Conservation (phyloP, 805 yeast species). For the Pichia occidentalis region DNA sequence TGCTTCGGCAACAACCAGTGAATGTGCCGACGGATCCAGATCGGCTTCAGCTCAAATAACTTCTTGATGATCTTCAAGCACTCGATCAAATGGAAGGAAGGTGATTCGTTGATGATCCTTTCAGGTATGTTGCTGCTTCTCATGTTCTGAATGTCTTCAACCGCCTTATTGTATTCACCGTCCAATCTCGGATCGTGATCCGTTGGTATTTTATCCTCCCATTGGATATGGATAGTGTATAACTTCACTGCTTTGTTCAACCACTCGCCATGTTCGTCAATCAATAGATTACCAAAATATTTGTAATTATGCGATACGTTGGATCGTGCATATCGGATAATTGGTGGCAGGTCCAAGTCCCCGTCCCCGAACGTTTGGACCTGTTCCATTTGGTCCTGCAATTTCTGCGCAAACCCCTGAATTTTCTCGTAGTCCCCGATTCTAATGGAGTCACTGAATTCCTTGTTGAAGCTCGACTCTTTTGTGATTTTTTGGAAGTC, state of each 20-base stretch:
- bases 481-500: slow-evolving; percentile 76
- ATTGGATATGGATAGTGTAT: slow-evolving; percentile 46
- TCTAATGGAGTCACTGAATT: slow-evolving; percentile 35
- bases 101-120: slow-evolving; percentile 23
- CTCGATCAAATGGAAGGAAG: slow-evolving; percentile 32
- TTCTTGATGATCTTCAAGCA: slow-evolving; percentile 38
- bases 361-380: slow-evolving; percentile 18
- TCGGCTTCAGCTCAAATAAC: slow-evolving; percentile 65
- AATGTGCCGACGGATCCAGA: slow-evolving; percentile 79
- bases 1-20: slow-evolving; percentile 45
- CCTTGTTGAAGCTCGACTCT: slow-evolving; percentile 43
- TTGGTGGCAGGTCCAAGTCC: slow-evolving; percentile 69
- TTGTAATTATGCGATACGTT: slow-evolving; percentile 72
- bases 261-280: slow-evolving; percentile 50
- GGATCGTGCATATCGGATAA: slow-evolving; percentile 73
- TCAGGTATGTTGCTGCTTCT: slow-evolving; percentile 17
- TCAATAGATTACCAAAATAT: slow-evolving; percentile 65
- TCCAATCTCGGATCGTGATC: slow-evolving; percentile 45
- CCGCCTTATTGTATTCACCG: slow-evolving; percentile 35
- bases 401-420: slow-evolving; percentile 31
- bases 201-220: slow-evolving; percentile 42
- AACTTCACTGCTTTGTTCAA: slow-evolving; percentile 42
- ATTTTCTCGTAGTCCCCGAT: slow-evolving; percentile 38
- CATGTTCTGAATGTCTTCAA: slow-evolving; percentile 31
- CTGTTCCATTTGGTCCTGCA: slow-evolving; percentile 15